Base-by-base conservation (phyloP, 345 rosid genomes). In the Citrus unshiu region DNA sequence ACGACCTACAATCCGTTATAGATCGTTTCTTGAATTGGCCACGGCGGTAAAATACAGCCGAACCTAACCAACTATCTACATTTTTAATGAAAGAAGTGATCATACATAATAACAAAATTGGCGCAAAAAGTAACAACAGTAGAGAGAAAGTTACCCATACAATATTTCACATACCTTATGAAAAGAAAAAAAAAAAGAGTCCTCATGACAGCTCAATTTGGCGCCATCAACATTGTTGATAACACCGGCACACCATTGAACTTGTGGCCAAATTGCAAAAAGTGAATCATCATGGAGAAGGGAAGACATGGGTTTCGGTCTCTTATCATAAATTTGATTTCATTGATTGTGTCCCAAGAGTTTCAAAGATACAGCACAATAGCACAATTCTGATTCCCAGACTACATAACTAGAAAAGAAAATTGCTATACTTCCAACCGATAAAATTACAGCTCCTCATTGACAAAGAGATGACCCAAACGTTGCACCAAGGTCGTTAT, bases 341-440 rank as follows among this genome's bases (percentile, higher is more conserved):
- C 65, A 74, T 57, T 78, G 58, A 58, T 56, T 19, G 65, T 61
- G 59, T 19, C 80, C 64, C 2, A 1, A 21, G 61, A 72, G 4
- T 70, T 71, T 68, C 58, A 81, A 70, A 51, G 72, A 73, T 83
- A 29, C 75, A 72, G 56, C 59, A 67, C 80, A 76, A 49, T 65
- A 51, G 37, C 75, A 71, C 66, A 77, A 62, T 29, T 62, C 75
- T 13, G 60, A 59, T 72, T 71, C 71, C 60, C 63, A 14, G 8
- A 77, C 54, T 63, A 30, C 3, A 77, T 21, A 24, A 63, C 58
- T 54, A 4, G 43, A n/a, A 74, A 63, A 70, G 39, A 32, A 40
- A 74, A 30, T 34, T 40, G 19, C 73, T 62, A 56, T 62, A 56
- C 60, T 46, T 54, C 80, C 67, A 8, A 25, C 51, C 8, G 18